Percentiles rank a stretch among this genome's conserved stretches.
Evolutionary conservation across 257 asterid species (phyloP).

Genomic region (Craterostigma plantagineum): DNA sequence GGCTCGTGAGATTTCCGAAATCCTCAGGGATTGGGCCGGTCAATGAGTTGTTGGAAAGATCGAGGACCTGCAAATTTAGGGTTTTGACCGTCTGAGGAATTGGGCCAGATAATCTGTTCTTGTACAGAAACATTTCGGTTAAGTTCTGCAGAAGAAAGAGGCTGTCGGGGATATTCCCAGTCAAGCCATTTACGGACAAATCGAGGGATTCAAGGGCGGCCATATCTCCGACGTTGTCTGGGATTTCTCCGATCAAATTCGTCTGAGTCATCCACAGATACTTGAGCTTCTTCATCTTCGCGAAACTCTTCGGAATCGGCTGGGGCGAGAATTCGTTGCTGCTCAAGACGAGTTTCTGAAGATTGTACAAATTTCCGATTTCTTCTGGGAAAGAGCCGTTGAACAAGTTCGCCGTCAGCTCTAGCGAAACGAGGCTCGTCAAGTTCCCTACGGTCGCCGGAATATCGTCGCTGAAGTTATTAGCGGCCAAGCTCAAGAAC

Average conservation of each 20-base stretch:
- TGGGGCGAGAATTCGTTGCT: slow-evolving; percentile 34
- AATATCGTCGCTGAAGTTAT: slow-evolving; percentile 46
- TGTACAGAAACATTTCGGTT: slow-evolving; percentile 13
- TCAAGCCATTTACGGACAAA: slow-evolving; percentile 32
- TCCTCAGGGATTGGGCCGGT: slow-evolving; percentile 51
- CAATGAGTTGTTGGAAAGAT: slow-evolving; percentile 36
- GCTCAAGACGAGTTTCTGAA: slow-evolving; percentile 28
- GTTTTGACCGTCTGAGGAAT: slow-evolving; percentile 40
- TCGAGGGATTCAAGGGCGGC: slow-evolving; percentile 38
- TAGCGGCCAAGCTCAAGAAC: slow-evolving; percentile 20
- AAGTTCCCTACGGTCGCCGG: slow-evolving; percentile 46
- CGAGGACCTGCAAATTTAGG: slow-evolving; percentile 26
- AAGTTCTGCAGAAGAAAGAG: slow-evolving; percentile 43
- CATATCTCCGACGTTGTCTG: slow-evolving; percentile 40
- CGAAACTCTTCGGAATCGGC: slow-evolving; percentile 36
- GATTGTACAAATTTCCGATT: slow-evolving; percentile 35
- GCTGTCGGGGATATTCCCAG: slow-evolving; percentile 37
- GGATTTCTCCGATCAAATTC: slow-evolving; percentile 50
- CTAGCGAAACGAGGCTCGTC: slow-evolving; percentile 20
- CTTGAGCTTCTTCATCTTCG: slow-evolving; percentile 34
- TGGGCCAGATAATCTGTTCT: slow-evolving; percentile 36
- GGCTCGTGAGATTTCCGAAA: slow-evolving; percentile 37
- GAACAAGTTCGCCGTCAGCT: slow-evolving; percentile 17
- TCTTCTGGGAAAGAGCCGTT: slow-evolving; percentile 43
- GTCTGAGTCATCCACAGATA: slow-evolving; percentile 23